Conservation (phyloP, 2,329 filamentous ascomycete species). For the Fusarium clavum region DNA sequence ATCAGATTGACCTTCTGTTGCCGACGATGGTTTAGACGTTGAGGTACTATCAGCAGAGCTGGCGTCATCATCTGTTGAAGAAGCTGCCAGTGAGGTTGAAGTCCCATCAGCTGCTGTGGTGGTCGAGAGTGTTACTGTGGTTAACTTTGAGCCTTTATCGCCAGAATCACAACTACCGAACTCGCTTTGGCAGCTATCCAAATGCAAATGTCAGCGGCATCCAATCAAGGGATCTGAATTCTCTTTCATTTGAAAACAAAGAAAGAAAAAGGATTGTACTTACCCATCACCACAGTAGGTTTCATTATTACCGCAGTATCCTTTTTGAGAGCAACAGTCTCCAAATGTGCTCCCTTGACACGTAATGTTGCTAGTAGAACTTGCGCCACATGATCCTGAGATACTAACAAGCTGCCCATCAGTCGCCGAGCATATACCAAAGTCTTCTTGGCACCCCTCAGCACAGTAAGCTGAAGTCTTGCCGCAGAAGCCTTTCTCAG, state of each 20-base stretch:
- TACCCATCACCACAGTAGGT: constrained; percentile 6
- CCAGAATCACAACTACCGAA: not conserved
- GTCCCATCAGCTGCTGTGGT: not conserved
- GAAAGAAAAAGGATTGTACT: not conserved
- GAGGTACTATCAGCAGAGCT: not conserved
- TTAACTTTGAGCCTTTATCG: not conserved
- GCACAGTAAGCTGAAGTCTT: constrained; percentile 19
- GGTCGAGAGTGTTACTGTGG: not conserved
- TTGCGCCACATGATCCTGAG: constrained; percentile 4
- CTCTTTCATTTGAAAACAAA: not conserved
- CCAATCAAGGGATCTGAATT: no score
- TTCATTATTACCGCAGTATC: not conserved
- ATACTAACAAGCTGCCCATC: constrained; percentile 11
- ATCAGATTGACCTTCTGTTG: not conserved
- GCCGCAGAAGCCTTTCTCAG: constrained; percentile 12
- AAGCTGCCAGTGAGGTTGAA: not conserved
- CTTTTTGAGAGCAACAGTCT: constrained; percentile 1
- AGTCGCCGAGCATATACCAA: constrained; percentile 3
- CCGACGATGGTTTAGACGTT: not conserved
- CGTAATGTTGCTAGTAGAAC: constrained; percentile 1
- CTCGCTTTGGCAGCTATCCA: not conserved
- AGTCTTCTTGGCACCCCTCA: constrained; percentile 11
- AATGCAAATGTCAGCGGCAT: not conserved
- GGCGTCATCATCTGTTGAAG: not conserved
- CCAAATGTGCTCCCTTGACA: constrained; percentile 5